phyloP scores from a whole-genome alignment of 2,329 filamentous ascomycete genomes.

The Penicillium concentricum region DNA sequence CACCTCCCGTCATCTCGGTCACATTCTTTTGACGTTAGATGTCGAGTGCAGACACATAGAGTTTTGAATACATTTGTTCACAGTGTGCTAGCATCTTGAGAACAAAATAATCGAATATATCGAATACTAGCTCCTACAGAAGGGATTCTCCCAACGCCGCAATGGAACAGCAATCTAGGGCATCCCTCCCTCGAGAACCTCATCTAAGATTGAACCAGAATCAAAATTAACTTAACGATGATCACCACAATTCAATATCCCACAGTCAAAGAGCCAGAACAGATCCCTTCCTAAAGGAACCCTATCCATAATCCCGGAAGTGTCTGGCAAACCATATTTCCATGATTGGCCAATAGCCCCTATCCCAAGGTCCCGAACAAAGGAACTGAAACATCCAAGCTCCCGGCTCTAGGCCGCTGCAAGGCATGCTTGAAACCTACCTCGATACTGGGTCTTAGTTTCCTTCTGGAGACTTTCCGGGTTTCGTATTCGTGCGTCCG shows the following conservation, averaged over 20 bases:
- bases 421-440: conserved; percentile 28
- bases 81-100: background rate
- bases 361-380: conserved; percentile 5
- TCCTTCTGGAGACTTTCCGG: conserved; percentile 9
- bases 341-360: conserved; percentile 8
- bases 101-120: background rate
- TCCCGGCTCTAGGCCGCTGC: conserved; percentile 16
- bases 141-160: background rate
- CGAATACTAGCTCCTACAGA: background rate
- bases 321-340: background rate
- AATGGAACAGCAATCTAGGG: background rate
- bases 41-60: conserved; percentile 4
- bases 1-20: conserved; percentile 15
- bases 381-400: conserved; percentile 11
- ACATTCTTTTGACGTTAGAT: conserved; percentile 18
- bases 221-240: background rate
- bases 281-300: background rate
- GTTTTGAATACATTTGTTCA: background rate
- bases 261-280: background rate
- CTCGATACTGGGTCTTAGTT: conserved; percentile 17
- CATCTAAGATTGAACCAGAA: background rate
- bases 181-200: background rate
- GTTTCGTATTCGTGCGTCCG: conserved; percentile 11
- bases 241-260: background rate
- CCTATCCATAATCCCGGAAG: background rate